A percentile compares a stretch with the other conserved stretches of the same genome.
phyloP scores from a whole-genome alignment of 352 stramenopile species.

The Phytopythium aichiense region DNA sequence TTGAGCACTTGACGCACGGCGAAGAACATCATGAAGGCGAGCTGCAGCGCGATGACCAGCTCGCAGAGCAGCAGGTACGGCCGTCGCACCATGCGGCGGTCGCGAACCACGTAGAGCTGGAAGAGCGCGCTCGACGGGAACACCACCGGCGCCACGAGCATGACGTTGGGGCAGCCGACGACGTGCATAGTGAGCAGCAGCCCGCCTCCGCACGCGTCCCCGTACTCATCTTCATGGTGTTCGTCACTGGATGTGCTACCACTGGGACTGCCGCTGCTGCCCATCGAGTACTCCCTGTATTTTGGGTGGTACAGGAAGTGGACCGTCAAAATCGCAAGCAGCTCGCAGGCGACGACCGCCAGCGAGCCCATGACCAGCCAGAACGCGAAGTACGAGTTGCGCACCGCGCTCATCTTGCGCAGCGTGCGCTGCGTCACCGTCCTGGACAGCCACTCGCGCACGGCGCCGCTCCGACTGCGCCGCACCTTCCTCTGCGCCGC shows the following conservation, averaged over 20 bases:
- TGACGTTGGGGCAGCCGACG: slow-evolving; percentile 43
- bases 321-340: slow-evolving; percentile 36
- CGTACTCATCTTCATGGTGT: slow-evolving; percentile 8
- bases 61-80: slow-evolving; percentile 72
- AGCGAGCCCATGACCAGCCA: slow-evolving; percentile 64
- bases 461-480: slow-evolving; percentile 3
- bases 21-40: slow-evolving; percentile 62
- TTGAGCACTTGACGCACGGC: slow-evolving; percentile 34
- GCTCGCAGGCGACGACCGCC: slow-evolving; percentile 38
- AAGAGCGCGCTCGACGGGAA: slow-evolving; percentile 42
- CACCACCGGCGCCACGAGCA: slow-evolving; percentile 54
- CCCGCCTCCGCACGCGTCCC: slow-evolving; percentile 15
- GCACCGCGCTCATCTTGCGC: slow-evolving; percentile 33
- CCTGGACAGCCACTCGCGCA: slow-evolving; percentile 18
- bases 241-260: not conserved
- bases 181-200: slow-evolving; percentile 45
- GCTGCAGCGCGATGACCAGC: slow-evolving; percentile 45
- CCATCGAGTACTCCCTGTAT: slow-evolving; percentile 3
- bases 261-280: not conserved
- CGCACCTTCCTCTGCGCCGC: not conserved
- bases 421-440: slow-evolving; percentile 24
- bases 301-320: slow-evolving; percentile 21
- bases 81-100: slow-evolving; percentile 55
- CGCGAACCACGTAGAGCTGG: slow-evolving; percentile 44
- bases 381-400: slow-evolving; percentile 71